These are phyloP conservation scores for Pichia sp. DNA, from an alignment of 1,139 yeast species.

Conservation along the genomic window DNA sequence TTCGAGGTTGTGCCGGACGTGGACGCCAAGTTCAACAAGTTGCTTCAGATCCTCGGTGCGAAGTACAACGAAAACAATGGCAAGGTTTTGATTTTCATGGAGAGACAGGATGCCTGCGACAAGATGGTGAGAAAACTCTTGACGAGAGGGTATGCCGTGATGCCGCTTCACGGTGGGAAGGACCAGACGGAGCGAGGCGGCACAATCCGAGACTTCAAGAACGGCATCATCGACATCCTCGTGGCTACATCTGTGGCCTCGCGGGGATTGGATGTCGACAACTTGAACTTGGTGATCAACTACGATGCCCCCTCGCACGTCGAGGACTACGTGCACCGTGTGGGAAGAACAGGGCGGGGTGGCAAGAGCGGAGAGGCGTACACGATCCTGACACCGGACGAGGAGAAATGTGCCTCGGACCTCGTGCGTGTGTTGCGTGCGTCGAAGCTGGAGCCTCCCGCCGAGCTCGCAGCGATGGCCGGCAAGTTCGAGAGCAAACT, in stretches of 20 bases:
- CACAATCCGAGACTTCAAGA: constrained; percentile 69
- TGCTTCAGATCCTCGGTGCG: constrained; percentile 52
- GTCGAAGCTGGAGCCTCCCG: constrained; percentile 41
- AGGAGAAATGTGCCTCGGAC: constrained; percentile 68
- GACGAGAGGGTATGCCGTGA: constrained; percentile 52
- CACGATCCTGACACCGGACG: constrained; percentile 62
- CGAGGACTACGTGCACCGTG: constrained; percentile 95
- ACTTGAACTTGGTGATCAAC: constrained; percentile 72
- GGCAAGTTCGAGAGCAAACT: constrained; percentile 56
- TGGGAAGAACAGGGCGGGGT: constrained; percentile 96
- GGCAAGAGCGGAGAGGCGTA: constrained; percentile 74
- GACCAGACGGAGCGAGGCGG: constrained; percentile 79
- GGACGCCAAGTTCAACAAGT: constrained; percentile 49
- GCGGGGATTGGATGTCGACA: constrained; percentile 88
- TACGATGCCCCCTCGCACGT: constrained; percentile 88
- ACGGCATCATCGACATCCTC: constrained; percentile 56
- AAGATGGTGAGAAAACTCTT: constrained; percentile 53
- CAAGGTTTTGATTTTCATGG: constrained; percentile 77
- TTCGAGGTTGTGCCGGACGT: constrained; percentile 56
- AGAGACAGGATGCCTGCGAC: constrained; percentile 82
- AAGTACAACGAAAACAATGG: constrained; percentile 36
- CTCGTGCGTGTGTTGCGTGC: constrained; percentile 63
- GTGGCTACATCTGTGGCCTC: constrained; percentile 95
- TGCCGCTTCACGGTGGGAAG: constrained; percentile 88
- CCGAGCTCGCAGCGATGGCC: constrained; percentile 50